These are phyloP conservation scores for Dendrocalamus sinicus DNA, from an alignment of 176 grass and related monocot species.

Conservation along the genomic window DNA sequence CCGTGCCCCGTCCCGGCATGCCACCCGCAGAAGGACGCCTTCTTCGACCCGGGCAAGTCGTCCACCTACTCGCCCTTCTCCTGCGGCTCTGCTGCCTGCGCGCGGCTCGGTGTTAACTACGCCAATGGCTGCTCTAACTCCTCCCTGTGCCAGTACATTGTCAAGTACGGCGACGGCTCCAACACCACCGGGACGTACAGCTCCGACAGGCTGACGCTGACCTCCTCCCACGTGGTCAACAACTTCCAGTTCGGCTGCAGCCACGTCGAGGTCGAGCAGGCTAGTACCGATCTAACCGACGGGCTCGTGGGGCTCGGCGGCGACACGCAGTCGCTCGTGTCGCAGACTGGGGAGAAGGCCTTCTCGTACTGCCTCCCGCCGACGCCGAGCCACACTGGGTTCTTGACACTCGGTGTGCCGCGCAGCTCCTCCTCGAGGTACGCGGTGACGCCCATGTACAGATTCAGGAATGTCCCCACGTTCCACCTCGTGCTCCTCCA, in stretches of 20 bases:
- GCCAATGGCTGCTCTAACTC: background rate
- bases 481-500: slow-evolving; percentile 61
- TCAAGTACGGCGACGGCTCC: background rate
- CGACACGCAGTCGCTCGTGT: background rate
- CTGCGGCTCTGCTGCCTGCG: background rate
- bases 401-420: background rate
- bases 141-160: background rate
- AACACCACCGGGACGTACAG: background rate
- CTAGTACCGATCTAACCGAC: background rate
- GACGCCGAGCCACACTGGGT: background rate
- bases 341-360: background rate
- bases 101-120: background rate
- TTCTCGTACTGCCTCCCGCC: slow-evolving; percentile 27
- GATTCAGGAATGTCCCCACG: slow-evolving; percentile 15
- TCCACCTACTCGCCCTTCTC: background rate
- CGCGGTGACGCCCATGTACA: background rate
- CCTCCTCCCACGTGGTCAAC: background rate
- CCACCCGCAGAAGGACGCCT: background rate
- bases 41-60: background rate
- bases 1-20: background rate
- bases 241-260: slow-evolving; percentile 7
- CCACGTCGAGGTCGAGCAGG: background rate
- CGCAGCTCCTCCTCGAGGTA: background rate
- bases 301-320: background rate
- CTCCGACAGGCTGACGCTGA: background rate